Evolutionary conservation across 2,329 filamentous ascomycete genomes (phyloP), one percentile per base, ranked within the genome.

Genomic region (Cercospora sp.): DNA sequence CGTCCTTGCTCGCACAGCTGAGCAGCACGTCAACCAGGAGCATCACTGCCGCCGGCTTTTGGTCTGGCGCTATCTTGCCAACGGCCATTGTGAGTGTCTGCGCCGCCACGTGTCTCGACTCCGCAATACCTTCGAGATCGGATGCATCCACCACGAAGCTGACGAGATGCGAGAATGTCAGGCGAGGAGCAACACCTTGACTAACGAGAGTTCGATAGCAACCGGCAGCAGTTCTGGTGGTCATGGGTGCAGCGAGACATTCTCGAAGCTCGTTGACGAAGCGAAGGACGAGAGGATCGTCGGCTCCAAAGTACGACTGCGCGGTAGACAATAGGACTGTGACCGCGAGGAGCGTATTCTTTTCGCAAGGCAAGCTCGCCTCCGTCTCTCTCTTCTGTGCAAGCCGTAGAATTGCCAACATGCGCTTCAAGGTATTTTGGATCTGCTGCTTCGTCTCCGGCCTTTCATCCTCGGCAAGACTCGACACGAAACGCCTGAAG

Each of bases 281-380:
- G 65, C 88, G 88, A 26, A 85, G 82, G 57, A 97, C 86, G 0
- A 96, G 85, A 8, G 90, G 87, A 73, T 98, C 94, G 51, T 87
- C 88, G 0, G 91, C 87, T 0, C 89, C 87, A 65, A 98, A 86
- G 53, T 89, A 85, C 1, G 70, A 32, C 30, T 72, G 70, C 68
- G 88, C 86, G 6, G 92, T 91, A 8, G 93, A 97, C 69, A 99
- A 89, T 8, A 99, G 86, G 68, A 99, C 91, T 0, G 95, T 97
- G 58, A 91, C 90, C 0, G 93, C 92, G 59, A 99, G 85, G 5
- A 99, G 87, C 4, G 91, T 91, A 76, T 98, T 99, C 83, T 96
- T 97, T 76, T 97, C 94, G 78, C 93, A 97, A 1, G 90, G 84
- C 26, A 99, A 84, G 3, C 93, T 93, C 5, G 90, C 89, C 21